Percentiles rank a stretch among this genome's conserved stretches.
These are phyloP conservation scores for Malus domestica DNA, from an alignment of 306 rosid species.

Conservation along the genomic window DNA sequence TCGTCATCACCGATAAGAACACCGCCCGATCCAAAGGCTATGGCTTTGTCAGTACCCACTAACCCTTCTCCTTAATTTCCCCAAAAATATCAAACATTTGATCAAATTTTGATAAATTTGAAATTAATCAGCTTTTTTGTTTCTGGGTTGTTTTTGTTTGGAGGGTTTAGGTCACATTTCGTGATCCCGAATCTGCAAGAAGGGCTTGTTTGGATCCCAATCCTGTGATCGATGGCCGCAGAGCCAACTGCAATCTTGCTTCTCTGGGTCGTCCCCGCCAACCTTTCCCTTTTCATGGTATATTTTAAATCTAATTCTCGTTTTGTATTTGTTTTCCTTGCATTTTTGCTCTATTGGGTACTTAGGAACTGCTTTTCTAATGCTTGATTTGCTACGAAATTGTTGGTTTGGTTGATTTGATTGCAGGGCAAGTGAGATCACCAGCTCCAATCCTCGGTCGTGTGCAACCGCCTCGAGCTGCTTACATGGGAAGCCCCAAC, in stretches of 20 bases:
- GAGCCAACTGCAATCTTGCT: conserved; percentile 50
- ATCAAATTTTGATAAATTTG: neutral
- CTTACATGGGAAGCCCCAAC: conserved; percentile 12
- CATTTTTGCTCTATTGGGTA: neutral
- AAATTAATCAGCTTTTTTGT: neutral
- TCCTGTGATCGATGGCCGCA: conserved; percentile 72
- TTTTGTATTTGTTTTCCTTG: neutral
- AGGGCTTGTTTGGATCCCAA: conserved; percentile 59
- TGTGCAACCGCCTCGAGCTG: conserved; percentile 9
- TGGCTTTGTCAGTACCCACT: conserved; percentile 26
- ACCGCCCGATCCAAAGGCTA: conserved; percentile 36
- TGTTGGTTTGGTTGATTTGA: neutral
- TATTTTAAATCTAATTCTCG: neutral
- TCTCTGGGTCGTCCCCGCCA: conserved; percentile 23
- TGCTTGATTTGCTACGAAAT: neutral
- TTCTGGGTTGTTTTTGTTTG: neutral
- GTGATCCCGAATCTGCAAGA: conserved; percentile 58
- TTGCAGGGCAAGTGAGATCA: conserved; percentile 12
- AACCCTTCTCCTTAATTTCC: neutral
- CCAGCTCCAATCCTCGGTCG: conserved; percentile 1
- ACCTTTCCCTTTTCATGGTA: conserved; percentile 1
- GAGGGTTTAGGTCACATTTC: conserved; percentile 53
- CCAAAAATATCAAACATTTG: neutral
- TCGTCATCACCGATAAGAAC: conserved; percentile 26
- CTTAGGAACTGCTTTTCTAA: neutral